These are phyloP conservation scores for Phytomonas sp. DNA, from an alignment of 208 protist genomes.

Conservation along the genomic window DNA sequence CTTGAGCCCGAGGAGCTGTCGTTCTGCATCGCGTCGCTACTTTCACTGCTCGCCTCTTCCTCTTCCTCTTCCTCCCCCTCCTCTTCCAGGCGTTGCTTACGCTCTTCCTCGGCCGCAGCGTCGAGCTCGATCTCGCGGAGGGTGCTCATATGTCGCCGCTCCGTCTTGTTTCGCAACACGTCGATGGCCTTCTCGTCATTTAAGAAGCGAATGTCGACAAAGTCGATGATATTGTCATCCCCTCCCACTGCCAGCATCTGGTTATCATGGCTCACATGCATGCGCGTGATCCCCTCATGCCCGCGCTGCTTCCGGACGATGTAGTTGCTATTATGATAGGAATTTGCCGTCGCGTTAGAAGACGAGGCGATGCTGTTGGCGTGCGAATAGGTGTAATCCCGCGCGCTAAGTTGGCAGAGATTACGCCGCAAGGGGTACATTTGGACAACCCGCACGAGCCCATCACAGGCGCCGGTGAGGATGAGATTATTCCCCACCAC, in stretches of 20 bases:
- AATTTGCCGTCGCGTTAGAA: slow-evolving; percentile 17
- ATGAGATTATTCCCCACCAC: slow-evolving; percentile 86
- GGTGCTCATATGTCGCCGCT: slow-evolving; percentile 69
- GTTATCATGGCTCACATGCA: slow-evolving; percentile 68
- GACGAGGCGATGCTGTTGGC: slow-evolving; percentile 25
- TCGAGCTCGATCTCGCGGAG: slow-evolving; percentile 64
- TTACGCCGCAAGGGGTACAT: slow-evolving; percentile 84
- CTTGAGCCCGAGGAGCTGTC: not conserved
- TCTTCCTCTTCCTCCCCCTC: slow-evolving; percentile 11
- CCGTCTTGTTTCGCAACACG: slow-evolving; percentile 52
- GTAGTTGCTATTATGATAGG: slow-evolving; percentile 18
- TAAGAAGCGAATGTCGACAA: slow-evolving; percentile 84
- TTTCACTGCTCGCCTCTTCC: slow-evolving; percentile 4
- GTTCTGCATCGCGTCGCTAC: slow-evolving; percentile 9
- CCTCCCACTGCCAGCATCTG: slow-evolving; percentile 72
- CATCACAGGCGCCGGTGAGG: slow-evolving; percentile 81
- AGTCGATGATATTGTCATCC: slow-evolving; percentile 77
- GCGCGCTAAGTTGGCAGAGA: slow-evolving; percentile 81
- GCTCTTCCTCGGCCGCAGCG: slow-evolving; percentile 25
- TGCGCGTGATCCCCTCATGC: slow-evolving; percentile 62
- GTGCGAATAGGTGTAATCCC: slow-evolving; percentile 79
- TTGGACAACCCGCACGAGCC: slow-evolving; percentile 78
- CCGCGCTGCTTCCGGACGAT: slow-evolving; percentile 43
- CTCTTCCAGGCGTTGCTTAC: slow-evolving; percentile 12
- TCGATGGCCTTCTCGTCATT: slow-evolving; percentile 70